Evolutionary conservation across 1,284 basidiomycete genomes (phyloP).

Genomic region (Heterobasidion occidentale): DNA sequence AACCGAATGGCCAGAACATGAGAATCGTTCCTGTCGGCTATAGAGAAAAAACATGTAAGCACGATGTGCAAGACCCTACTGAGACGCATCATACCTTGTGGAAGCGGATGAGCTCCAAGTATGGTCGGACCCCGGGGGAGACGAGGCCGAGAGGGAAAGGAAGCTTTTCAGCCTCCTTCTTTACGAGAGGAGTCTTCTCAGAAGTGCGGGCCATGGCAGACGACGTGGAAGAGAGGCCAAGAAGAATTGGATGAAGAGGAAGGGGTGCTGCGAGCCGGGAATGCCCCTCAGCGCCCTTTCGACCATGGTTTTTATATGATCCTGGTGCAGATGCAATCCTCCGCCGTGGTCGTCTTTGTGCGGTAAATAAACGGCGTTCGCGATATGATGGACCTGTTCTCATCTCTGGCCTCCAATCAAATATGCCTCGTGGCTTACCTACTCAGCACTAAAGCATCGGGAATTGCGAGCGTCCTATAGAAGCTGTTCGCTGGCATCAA

Average conservation of each 20-base stretch:
- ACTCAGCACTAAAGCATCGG: background rate
- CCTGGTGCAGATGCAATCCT: background rate
- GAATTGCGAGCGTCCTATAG: background rate
- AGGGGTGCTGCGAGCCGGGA: too few species aligned
- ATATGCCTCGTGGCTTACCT: background rate
- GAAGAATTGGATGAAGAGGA: background rate
- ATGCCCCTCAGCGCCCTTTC: background rate
- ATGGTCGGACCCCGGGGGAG: constrained; percentile 23
- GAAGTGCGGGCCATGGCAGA: background rate
- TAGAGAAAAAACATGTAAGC: background rate
- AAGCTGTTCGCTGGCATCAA: background rate
- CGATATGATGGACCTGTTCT: background rate
- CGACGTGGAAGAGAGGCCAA: background rate
- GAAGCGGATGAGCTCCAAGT: constrained; percentile 41
- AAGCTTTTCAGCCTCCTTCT: constrained; percentile 1
- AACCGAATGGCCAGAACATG: constrained; percentile 48
- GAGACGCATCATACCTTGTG: constrained; percentile 30
- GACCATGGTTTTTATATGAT: background rate
- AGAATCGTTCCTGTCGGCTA: constrained; percentile 43
- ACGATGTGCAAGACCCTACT: background rate
- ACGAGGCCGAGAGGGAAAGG: constrained; percentile 12
- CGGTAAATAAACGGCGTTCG: background rate
- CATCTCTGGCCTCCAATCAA: background rate
- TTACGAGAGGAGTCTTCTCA: background rate
- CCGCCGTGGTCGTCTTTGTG: background rate